Evolutionary conservation across 2,329 filamentous ascomycete species (phyloP), one percentile per base, ranked within the genome.

Genomic region (Pestalotiopsis sp.): DNA sequence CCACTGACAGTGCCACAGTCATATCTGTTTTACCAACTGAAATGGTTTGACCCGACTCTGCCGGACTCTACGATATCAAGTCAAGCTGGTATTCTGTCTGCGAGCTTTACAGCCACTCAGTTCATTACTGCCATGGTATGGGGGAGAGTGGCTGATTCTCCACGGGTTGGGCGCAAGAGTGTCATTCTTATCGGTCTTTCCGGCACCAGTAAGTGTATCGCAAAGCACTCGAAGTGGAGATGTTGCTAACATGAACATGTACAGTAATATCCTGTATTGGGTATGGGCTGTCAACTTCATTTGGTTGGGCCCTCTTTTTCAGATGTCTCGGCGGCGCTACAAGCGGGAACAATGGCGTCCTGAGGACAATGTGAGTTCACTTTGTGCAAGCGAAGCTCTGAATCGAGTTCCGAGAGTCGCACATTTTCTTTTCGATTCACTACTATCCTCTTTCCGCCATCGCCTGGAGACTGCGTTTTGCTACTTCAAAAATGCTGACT

Each of bases 11-110:
- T n/a, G 22, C n/a, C 38, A 26, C 81, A 92, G 78, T 87, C 92
- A 1, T 97, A 97, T 79, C 89, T 97, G 83, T 97, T 93, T 80
- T 97, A 95, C 78, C 93, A 96, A 78, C 86, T 97, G n/a, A 89
- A 89, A 72, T 95, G 91, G 68, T 95, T 97, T 73, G 81, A 87
- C 68, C 81, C 83, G 0, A 78, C 74, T 10, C 80, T 88, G 14
- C 79, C 87, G 0, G 82, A 86, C 71, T 85, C 92, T 26, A 89
- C 86, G 1, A 94, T 97, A 71, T 88, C 94, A 0, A 85, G 86
- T 22, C 93, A 96, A 77, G 92, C 92, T 1, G 94, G 94, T 52
- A 81, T 97, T 2, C 82, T 97, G 26, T 89, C 92, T 61, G 93
- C 91, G 13, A 90, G 89, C 52, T 97, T 97, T 76, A 94, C 92